Evolutionary conservation across 768 basidiomycete species (phyloP), one percentile per base, ranked within the genome.

Genomic region (Pleurotus giganteus): DNA sequence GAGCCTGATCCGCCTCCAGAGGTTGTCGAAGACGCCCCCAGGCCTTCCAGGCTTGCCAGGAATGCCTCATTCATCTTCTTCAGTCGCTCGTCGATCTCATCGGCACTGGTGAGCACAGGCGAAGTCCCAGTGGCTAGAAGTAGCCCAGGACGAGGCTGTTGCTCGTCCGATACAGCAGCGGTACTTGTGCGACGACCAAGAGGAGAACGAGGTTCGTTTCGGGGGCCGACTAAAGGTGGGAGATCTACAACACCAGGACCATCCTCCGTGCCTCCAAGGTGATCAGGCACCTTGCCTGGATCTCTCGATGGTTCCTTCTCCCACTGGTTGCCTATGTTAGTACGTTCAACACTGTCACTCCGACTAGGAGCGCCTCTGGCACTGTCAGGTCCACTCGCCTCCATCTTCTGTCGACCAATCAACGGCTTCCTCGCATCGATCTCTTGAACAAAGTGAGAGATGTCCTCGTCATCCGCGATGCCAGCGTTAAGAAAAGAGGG

Each of bases 381-480:
- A 49, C 44, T 53, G 15, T 34, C 47, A 13, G 46, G 47, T 54
- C 43, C 53, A 27, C 34, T 23, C 29, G 36, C 34, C 56, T 37
- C 43, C 42, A 43, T 50, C 43, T 55, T 63, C 57, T 58, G 61
- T 26, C 75, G 66, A 27, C 80, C 76, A 11, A 73, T 73, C 49
- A 91, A 71, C 2, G 89, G 88, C 62, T 83, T 85, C 23, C 86
- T 77, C 23, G 80, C 71, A 60, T 89, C 89, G 47, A 89, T 89
- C 44, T 90, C 86, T 62, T 86, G 84, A 37, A 91, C 85, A 61
- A 91, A 91, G 11, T 79, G 73, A 4, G 88, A 89, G 26, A 91
- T 83, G 47, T 90, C 89, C 59, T 89, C 88, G 60, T 91, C 86
- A 58, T 91, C 86, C 4, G 81, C 34, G 1, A 8, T 80, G 42